Evolutionary conservation across 345 rosid species (phyloP).

Genomic region (Camelina hispida): DNA sequence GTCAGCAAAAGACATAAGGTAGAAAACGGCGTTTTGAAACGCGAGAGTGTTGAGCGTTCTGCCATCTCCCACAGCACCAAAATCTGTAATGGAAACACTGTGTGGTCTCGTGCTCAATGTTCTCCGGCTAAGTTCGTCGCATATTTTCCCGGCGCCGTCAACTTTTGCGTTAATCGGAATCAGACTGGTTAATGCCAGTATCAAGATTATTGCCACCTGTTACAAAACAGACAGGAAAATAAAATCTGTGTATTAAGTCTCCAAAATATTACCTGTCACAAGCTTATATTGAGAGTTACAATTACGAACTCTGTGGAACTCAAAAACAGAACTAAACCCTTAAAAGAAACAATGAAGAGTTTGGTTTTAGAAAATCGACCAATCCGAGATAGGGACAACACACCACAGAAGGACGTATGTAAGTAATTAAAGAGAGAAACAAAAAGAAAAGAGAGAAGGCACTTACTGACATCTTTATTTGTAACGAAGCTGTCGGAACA

Average conservation of each 20-base stretch:
- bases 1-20: conserved; percentile 55
- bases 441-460: conserved; percentile 18
- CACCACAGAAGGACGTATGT: too few relatives aligned
- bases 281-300: neutral
- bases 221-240: neutral
- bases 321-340: too few relatives aligned
- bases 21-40: conserved; percentile 57
- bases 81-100: conserved; percentile 59
- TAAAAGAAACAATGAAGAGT: too few relatives aligned
- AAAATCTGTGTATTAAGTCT: too few relatives aligned
- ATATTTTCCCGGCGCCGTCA: conserved; percentile 32
- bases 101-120: conserved; percentile 49
- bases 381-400: too few relatives aligned
- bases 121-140: conserved; percentile 36
- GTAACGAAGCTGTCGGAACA: conserved; percentile 44
- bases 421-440: too few relatives aligned
- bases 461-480: conserved; percentile 52
- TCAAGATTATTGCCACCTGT: conserved; percentile 23
- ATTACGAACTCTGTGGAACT: too few relatives aligned
- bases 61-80: conserved; percentile 67
- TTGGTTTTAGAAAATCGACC: too few relatives aligned
- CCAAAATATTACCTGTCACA: neutral
- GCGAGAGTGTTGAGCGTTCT: conserved; percentile 60
- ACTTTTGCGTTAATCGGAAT: conserved; percentile 8
- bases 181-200: conserved; percentile 27